Conservation (phyloP, 345 rosid genomes). For the Brassica juncea region DNA sequence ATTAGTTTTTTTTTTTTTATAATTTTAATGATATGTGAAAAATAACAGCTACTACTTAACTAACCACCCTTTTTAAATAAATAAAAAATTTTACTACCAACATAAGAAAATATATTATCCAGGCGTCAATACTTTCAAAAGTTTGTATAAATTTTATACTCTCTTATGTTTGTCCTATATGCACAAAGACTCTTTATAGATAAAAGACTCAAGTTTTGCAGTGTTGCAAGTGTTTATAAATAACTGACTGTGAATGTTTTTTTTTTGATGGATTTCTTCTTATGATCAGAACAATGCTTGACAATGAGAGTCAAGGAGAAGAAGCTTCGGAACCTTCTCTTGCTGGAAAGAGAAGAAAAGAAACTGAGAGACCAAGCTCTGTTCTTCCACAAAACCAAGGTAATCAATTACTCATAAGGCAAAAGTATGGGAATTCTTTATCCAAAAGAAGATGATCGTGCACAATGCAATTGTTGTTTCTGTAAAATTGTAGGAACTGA, state of each 20-base stretch:
- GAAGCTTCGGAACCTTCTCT: neutral
- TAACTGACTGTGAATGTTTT: neutral
- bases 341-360: neutral
- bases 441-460: neutral
- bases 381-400: neutral
- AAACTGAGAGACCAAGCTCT: neutral
- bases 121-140: too few relatives aligned
- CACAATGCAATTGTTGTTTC: neutral
- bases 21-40: too few relatives aligned
- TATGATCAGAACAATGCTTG: neutral
- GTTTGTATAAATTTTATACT: too few relatives aligned
- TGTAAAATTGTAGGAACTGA: neutral
- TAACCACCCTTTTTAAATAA: too few relatives aligned
- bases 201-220: too few relatives aligned
- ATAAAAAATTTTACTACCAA: too few relatives aligned
- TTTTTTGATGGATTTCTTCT: neutral
- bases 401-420: neutral
- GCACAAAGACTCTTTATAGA: too few relatives aligned
- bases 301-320: neutral
- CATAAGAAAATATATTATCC: too few relatives aligned
- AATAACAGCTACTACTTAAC: too few relatives aligned
- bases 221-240: too few relatives aligned
- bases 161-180: too few relatives aligned
- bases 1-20: too few relatives aligned
- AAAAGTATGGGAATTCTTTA: neutral